phyloP scores from a whole-genome alignment of 108 stramenopile genomes.

The Fragilaria radians region DNA sequence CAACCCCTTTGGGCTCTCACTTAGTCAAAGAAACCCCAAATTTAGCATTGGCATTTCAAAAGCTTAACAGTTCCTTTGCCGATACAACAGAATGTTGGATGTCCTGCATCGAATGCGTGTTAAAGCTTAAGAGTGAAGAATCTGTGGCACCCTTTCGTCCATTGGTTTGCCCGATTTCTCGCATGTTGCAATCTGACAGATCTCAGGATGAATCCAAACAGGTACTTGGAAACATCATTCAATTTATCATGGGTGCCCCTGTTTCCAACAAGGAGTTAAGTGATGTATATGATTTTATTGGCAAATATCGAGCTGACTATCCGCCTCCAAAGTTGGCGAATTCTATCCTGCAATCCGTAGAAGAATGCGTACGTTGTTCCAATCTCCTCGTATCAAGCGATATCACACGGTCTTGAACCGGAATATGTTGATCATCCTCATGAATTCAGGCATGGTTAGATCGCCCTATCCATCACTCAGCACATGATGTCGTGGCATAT shows the following conservation, averaged over 20 bases:
- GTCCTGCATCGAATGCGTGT: constrained; percentile 60
- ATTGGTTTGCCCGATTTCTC: constrained; percentile 59
- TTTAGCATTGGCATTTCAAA: constrained; percentile 32
- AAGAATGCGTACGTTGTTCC: constrained; percentile 70
- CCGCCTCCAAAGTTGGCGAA: constrained; percentile 5
- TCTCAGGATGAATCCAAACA: constrained; percentile 35
- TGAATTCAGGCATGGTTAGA: no score
- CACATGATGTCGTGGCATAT: no score
- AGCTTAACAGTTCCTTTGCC: constrained; percentile 49
- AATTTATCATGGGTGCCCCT: constrained; percentile 66
- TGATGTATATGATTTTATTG: constrained; percentile 22
- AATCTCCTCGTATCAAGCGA: no score
- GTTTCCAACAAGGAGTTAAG: constrained; percentile 47
- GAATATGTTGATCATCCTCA: no score
- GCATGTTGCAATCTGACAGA: constrained; percentile 30
- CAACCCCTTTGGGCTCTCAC: background rate
- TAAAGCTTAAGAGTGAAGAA: constrained; percentile 69
- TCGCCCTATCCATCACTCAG: no score
- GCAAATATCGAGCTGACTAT: constrained; percentile 4
- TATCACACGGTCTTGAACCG: no score
- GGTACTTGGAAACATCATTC: constrained; percentile 58
- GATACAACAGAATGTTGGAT: constrained; percentile 72
- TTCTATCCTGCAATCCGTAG: constrained; percentile 31
- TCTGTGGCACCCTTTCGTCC: constrained; percentile 61
- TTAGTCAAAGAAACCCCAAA: constrained; percentile 26